Conservation (phyloP, 2,329 filamentous ascomycete genomes). For the Xylariaceae sp. region DNA sequence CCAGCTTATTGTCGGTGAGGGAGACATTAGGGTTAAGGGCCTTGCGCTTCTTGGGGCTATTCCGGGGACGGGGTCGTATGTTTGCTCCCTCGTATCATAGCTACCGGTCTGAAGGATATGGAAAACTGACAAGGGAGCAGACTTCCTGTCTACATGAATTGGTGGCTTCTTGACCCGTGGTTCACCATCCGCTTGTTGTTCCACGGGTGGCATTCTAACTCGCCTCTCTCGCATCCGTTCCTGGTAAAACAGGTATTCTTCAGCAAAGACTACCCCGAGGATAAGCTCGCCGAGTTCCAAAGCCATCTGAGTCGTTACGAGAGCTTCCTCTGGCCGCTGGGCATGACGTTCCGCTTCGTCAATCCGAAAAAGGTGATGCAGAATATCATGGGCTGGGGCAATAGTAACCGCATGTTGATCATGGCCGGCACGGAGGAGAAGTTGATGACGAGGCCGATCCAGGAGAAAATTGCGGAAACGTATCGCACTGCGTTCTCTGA, state of each 20-base stretch:
- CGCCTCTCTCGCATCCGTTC: conserved; percentile 57
- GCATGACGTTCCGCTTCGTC: conserved; percentile 54
- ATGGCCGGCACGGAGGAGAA: conserved; percentile 50
- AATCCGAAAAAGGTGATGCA: conserved; percentile 48
- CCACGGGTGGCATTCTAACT: conserved; percentile 57
- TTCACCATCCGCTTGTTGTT: conserved; percentile 54
- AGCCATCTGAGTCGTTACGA: conserved; percentile 55
- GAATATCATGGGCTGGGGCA: conserved; percentile 43
- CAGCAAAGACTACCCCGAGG: conserved; percentile 49
- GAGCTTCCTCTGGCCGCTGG: conserved; percentile 58
- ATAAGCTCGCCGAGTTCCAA: conserved; percentile 51
- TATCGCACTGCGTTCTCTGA: conserved; percentile 45
- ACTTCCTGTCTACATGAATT: conserved; percentile 52
- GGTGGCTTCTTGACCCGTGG: conserved; percentile 54
- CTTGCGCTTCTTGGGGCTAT: conserved; percentile 56
- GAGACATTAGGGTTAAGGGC: conserved; percentile 49
- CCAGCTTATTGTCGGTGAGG: conserved; percentile 55
- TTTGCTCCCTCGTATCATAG: conserved; percentile 13
- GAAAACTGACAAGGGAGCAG: conserved; percentile 33
- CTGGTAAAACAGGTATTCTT: conserved; percentile 60
- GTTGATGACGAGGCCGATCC: conserved; percentile 48
- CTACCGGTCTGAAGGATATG: too few relatives aligned
- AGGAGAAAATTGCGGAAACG: conserved; percentile 47
- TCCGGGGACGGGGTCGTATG: conserved; percentile 57
- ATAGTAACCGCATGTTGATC: conserved; percentile 46